Evolutionary conservation across 306 rosid genomes (phyloP).

Genomic region (Cajanus cajan): DNA sequence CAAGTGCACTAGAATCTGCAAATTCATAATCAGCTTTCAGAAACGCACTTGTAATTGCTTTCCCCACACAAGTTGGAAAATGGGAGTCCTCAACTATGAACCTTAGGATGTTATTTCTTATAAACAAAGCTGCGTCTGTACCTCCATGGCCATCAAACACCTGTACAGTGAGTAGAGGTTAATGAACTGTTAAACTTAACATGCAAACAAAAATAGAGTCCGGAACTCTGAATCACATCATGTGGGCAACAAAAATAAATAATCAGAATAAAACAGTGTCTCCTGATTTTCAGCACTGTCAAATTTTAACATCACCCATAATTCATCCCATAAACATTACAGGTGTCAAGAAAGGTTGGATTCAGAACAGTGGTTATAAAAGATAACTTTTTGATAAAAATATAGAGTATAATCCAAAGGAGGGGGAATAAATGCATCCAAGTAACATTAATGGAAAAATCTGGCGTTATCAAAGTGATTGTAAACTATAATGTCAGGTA

Average conservation of each 20-base stretch:
- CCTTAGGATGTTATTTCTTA: conserved; percentile 67
- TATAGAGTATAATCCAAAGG: not conserved
- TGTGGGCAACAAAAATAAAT: conserved; percentile 2
- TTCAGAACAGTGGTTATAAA: not conserved
- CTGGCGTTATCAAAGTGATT: conserved; percentile 11
- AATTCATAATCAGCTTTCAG: conserved; percentile 76
- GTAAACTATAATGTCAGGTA: not conserved
- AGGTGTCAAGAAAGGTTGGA: not conserved
- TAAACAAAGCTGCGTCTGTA: conserved; percentile 67
- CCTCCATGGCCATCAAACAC: conserved; percentile 95
- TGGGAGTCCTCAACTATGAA: conserved; percentile 69
- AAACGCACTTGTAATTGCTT: conserved; percentile 70
- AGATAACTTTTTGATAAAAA: not conserved
- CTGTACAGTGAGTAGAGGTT: conserved; percentile 36
- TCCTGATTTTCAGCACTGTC: not conserved
- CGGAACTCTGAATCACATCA: not conserved
- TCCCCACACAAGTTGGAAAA: conserved; percentile 57
- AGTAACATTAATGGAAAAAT: not conserved
- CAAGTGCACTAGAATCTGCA: conserved; percentile 71
- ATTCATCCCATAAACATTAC: not conserved
- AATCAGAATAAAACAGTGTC: not conserved
- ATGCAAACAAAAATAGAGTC: not conserved
- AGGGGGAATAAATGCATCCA: not conserved
- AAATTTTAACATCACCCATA: not conserved
- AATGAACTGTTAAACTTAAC: not conserved